Base-by-base conservation (phyloP, 2,329 filamentous ascomycete species). In the Calonectria naviculata region DNA sequence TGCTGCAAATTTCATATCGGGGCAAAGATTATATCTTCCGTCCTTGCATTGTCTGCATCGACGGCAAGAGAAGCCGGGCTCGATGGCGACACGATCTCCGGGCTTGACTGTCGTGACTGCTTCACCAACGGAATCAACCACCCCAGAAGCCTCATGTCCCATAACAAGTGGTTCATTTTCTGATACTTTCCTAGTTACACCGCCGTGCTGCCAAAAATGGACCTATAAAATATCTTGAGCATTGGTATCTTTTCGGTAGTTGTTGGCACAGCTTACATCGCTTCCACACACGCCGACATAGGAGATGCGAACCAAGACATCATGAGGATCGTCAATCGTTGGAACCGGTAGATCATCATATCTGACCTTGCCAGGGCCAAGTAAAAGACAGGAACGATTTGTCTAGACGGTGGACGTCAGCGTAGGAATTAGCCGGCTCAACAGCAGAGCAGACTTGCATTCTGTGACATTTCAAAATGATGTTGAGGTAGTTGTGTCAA, bases 11-110 rank as follows among this genome's bases (percentile, higher is more conserved):
- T 85, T 86, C 94, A 98, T 98, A 63, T 93, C 87, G 5, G 89
- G 88, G 83, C 96, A 98, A 17, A 98, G 90, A 82, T 98, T 98
- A 87, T 98, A 98, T 78, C 91, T 89, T 65, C 95, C 96, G 46
- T 89, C 87, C 75, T 95, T 93, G 87, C 95, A 98, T 74, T 90
- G 86, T 49, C 84, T 83, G 86, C 95, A 98, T 72, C 90, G 89
- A 42, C 93, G 91, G 85, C 96, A 98, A 1, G 95, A 94, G 64
- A 94, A 89, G 49, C 96, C 96, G 17, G 97, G 95, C 86, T 98
- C 96, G 47, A 98, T 87, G 19, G 96, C 95, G 19, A 98, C 93
- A 74, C 93, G 92, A 84, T 98, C 95, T 67, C 95, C 95, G 5
- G 88, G 80, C 73, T 89, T 85, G 72, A 97, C 89, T 34, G 82